Evolutionary conservation across 805 yeast genomes (phyloP), one percentile per base, ranked within the genome.

Genomic region (Starmerella bombicola): DNA sequence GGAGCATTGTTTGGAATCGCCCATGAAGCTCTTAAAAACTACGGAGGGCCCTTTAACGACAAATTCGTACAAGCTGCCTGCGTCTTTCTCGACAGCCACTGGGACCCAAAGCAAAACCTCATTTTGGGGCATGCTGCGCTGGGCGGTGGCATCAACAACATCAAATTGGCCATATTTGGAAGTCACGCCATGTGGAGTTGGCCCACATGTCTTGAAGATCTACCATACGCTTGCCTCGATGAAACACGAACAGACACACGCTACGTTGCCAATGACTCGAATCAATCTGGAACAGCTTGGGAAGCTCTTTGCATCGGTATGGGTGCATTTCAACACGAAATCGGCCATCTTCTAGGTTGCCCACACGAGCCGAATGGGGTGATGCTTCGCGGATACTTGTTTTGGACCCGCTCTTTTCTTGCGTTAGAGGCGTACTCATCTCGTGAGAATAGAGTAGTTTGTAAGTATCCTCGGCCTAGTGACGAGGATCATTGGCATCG

Each of bases 301-400:
- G 96, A 88, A 60, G 80, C 93, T 53, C 61, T 80, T 33, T 79
- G 80, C 45, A 71, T 88, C 28, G 82, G 95, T 1, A 56, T 82
- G 52, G 97, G 98, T 33, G 96, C 97, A 0, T 86, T 85, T 52
- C 69, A 86, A 79, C 97, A 88, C 59, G 97, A 88, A 57, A 78
- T 88, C 38, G 97, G 98, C 1, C 97, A 88, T 58, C 63, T 74
- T 21, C 65, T 88, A 31, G 95, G 95, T 0, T 80, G 88, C 48
- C 96, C 97, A 0, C 97, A 88, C 61, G 91, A 85, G 59, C 80
- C 77, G 12, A 65, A 69, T 49, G 97, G 97, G 16, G 80, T 88
- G 21, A 91, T 88, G 97, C 62, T 84, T 29, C 68, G 96, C 43
- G 95, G 80, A 43, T 91, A 86, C 56, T 67, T 76, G 17, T 73